Evolutionary conservation across 1,139 yeast genomes (phyloP), one percentile per base, ranked within the genome.

Genomic region (Citeromyces hawaiiensis): DNA sequence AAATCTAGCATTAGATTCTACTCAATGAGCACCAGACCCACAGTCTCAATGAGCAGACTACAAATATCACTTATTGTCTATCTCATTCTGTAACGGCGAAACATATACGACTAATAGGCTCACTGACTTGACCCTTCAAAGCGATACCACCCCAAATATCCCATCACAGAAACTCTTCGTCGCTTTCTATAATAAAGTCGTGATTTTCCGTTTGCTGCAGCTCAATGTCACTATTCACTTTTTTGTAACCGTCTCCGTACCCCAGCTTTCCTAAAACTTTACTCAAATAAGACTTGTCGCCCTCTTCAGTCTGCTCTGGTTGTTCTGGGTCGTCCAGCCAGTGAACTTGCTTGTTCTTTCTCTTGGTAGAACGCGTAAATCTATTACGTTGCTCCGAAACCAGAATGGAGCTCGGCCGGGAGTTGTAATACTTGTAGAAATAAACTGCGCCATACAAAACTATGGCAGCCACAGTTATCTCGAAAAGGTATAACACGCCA

Each of bases 321-420:
- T 36, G 44, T 29, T 41, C 57, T 42, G 68, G 51, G 50, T 70
- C 72, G 48, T 72, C 78, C 7, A 74, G 69, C 79, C 79, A 73
- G 52, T 69, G 77, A 11, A 73, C 80, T 43, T 66, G 69, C 53
- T 72, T 72, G 56, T 69, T 70, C 48, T 61, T 63, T 16, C 59
- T 49, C 2, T 61, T 47, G n/a, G 60, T 49, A 4, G 21, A 4
- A 19, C 21, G 21, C 4, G 21, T 19, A 19, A 19, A 19, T 18
- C 59, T 43, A 32, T 43, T 43, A 53, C 43, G 49, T 55, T 51
- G 63, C 66, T 15, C 66, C 51, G 19, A 60, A 44, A 52, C 64
- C 60, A 42, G 36, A 34, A 50, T 43, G 7, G 45, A 49, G 9
- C 49, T 39, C 3, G 54, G 49, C 36, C 48, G 45, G 3, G 48